Conservation (phyloP, 2,329 filamentous ascomycete species). For the Paraphaeosphaeria minitans region DNA sequence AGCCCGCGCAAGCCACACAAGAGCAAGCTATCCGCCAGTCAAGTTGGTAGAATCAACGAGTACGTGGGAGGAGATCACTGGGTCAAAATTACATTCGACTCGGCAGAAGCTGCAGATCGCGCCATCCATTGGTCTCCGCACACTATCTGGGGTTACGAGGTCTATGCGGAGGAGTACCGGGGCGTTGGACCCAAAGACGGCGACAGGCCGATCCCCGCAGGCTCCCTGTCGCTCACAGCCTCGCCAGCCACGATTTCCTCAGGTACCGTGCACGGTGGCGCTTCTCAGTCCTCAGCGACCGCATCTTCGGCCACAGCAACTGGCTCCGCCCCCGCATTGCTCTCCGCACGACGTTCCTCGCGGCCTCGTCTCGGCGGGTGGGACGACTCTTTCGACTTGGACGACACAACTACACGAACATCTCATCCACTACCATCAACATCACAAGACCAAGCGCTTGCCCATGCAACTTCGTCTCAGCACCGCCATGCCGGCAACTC, state of each 20-base stretch:
- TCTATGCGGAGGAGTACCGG: slow-evolving; percentile 55
- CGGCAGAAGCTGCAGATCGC: slow-evolving; percentile 54
- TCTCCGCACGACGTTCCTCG: slow-evolving; percentile 32
- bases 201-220: slow-evolving; percentile 51
- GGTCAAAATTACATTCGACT: slow-evolving; percentile 68
- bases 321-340: slow-evolving; percentile 26
- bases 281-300: slow-evolving; percentile 43
- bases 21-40: slow-evolving; percentile 69
- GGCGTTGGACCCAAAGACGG: slow-evolving; percentile 50
- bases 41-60: slow-evolving; percentile 78
- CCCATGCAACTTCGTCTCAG: slow-evolving; percentile 28
- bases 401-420: slow-evolving; percentile 18
- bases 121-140: slow-evolving; percentile 55
- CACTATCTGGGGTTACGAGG: slow-evolving; percentile 53
- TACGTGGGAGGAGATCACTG: slow-evolving; percentile 87
- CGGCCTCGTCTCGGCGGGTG: slow-evolving; percentile 33
- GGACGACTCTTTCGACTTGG: slow-evolving; percentile 22
- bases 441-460: slow-evolving; percentile 17
- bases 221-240: slow-evolving; percentile 31
- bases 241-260: slow-evolving; percentile 44
- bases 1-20: slow-evolving; percentile 70
- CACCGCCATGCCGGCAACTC: slow-evolving; percentile 26
- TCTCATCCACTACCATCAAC: slow-evolving; percentile 37
- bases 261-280: slow-evolving; percentile 34
- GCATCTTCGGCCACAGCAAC: slow-evolving; percentile 51